phyloP scores from a whole-genome alignment of 2,329 filamentous ascomycete species.

The Fusarium begoniae region DNA sequence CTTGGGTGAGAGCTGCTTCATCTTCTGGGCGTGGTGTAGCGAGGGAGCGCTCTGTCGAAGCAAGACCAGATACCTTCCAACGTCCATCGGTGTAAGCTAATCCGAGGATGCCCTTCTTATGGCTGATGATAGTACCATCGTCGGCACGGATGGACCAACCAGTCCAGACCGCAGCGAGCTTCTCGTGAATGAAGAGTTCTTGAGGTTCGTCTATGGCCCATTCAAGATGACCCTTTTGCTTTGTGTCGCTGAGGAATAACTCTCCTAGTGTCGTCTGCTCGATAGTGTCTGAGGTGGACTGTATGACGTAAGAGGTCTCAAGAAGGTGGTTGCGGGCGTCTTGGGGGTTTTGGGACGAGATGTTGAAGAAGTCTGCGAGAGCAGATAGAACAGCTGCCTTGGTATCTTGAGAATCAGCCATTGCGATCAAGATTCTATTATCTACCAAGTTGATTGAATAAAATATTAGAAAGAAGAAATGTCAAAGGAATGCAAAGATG shows the following conservation, averaged over 20 bases:
- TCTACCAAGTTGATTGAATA: fast-evolving
- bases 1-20: neutral
- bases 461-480: neutral
- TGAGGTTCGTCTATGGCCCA: conserved; percentile 9
- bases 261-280: conserved; percentile 11
- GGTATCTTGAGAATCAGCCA: neutral
- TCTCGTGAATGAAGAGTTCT: neutral
- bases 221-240: neutral
- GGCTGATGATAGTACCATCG: neutral
- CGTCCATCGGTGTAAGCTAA: neutral
- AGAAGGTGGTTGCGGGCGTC: neutral
- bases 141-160: neutral
- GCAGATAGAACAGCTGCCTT: neutral
- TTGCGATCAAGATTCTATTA: neutral
- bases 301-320: conserved; percentile 17
- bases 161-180: conserved; percentile 1
- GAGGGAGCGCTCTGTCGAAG: neutral
- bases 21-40: neutral
- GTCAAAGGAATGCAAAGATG: neutral
- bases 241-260: neutral
- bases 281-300: neutral
- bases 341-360: neutral
- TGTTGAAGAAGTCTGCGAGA: neutral
- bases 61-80: conserved; percentile 10
- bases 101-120: conserved; percentile 10